Base-by-base conservation (phyloP, 139 green algal genomes). In the Diplosphaera chodatii region DNA sequence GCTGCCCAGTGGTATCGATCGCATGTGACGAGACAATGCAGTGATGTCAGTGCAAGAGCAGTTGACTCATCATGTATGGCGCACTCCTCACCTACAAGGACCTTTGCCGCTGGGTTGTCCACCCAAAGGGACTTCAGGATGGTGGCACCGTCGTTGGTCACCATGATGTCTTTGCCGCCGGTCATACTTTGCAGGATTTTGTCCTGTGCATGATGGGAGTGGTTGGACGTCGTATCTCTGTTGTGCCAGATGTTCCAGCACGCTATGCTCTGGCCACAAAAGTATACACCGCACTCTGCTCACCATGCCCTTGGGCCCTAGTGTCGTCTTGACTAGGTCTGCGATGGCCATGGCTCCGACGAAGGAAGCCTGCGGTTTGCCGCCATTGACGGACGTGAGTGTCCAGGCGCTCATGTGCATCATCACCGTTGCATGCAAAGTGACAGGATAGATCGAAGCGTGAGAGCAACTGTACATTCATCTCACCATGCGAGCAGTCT, bases 141-240 rank as follows among this genome's bases (percentile, higher is more conserved):
- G 40, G 95, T 99, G 62, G 95, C 95, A 16, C 96, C 96, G 74
- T 99, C 96, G 65, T 99, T 99, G 16, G 96, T 99, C 1, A 99
- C 92, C 13, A 90, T 96, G 4, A 99, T 83, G 22, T 92, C 77
- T 30, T 93, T 72, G 2, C 88, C 89, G 0, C 92, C 75, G n/a
- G 85, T 78, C 81, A 97, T 89, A 72, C 88, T 97, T 71, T 99
- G 92, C 71, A 99, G 80, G 68, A 99, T 99, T 75, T 99, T 99
- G 82, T 99, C 96, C 91, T 96, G 84, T 71, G 8, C 37, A 48
- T 48, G 37, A 48, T 10, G 37, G 6, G 8, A 48, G 37, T 10
- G 37, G 37, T 48, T 6, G 10, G 37, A 6, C 37, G 37, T 48
- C 37, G n/a, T n/a, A n/a, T n/a, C n/a, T n/a, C n/a, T n/a, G n/a